Evolutionary conservation across 805 yeast genomes (phyloP).

Genomic region (Nakazawaea anatomiae): DNA sequence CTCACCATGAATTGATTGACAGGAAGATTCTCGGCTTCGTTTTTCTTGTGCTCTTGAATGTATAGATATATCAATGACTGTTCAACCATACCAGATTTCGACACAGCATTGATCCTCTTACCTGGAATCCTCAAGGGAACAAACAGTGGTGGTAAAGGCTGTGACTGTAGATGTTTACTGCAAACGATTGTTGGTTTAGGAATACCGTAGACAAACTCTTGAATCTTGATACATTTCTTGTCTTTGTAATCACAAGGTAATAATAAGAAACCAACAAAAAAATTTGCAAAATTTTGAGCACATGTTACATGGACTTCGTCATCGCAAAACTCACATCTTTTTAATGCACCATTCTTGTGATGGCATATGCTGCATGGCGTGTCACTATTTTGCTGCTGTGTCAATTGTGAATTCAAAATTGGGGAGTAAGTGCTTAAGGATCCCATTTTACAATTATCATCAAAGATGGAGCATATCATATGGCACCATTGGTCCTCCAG

Average conservation of each 20-base stretch:
- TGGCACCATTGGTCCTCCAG: slow-evolving; percentile 72
- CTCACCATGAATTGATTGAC: background rate
- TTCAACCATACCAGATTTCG: slow-evolving; percentile 16
- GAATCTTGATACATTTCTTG: slow-evolving; percentile 16
- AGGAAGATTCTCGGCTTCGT: background rate
- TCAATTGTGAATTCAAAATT: slow-evolving; percentile 29
- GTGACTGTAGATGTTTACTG: slow-evolving; percentile 26
- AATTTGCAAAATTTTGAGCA: slow-evolving; percentile 42
- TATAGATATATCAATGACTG: slow-evolving; percentile 36
- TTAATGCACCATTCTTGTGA: slow-evolving; percentile 42
- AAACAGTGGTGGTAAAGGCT: slow-evolving; percentile 13
- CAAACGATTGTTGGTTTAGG: slow-evolving; percentile 41
- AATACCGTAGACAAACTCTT: slow-evolving; percentile 28
- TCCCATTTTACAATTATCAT: slow-evolving; percentile 37
- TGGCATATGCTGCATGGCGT: slow-evolving; percentile 40
- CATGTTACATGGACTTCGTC: slow-evolving; percentile 48
- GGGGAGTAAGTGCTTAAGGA: slow-evolving; percentile 40
- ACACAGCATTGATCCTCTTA: slow-evolving; percentile 20
- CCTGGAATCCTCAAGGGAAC: slow-evolving; percentile 25
- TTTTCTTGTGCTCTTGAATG: slow-evolving; percentile 27
- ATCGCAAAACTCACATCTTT: slow-evolving; percentile 41
- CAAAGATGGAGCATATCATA: slow-evolving; percentile 60
- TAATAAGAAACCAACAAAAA: slow-evolving; percentile 49
- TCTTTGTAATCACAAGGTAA: slow-evolving; percentile 19
- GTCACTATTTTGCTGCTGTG: slow-evolving; percentile 25